Conservation (phyloP, 306 rosid species). For the cucumber (Cucumis sativus) region DNA sequence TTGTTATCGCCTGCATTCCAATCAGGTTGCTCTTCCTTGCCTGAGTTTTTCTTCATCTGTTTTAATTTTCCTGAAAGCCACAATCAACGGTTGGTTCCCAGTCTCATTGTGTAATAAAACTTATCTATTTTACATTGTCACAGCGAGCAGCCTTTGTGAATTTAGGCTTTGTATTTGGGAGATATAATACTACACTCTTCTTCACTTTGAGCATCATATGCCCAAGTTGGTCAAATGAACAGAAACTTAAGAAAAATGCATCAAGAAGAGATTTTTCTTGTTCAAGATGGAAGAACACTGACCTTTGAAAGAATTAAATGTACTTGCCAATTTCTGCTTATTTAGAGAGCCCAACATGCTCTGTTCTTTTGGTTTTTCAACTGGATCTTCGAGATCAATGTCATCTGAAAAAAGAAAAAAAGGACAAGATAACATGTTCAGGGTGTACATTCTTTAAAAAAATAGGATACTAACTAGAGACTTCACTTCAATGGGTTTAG, state of each 20-base stretch:
- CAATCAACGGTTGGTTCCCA: background rate
- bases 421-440: background rate
- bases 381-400: slow-evolving; percentile 44
- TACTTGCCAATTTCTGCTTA: slow-evolving; percentile 61
- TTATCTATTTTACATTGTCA: background rate
- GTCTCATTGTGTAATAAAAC: background rate
- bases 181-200: background rate
- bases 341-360: slow-evolving; percentile 50
- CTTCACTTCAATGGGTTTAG: background rate
- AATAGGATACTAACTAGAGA: background rate
- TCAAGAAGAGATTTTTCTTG: background rate
- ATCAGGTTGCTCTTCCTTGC: slow-evolving; percentile 45
- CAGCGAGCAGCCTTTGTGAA: background rate
- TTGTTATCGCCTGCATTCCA: slow-evolving; percentile 40
- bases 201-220: no score
- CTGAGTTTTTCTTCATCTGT: slow-evolving; percentile 46
- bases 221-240: no score
- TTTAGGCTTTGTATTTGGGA: background rate
- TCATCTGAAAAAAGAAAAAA: slow-evolving; percentile 34
- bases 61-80: slow-evolving; percentile 53
- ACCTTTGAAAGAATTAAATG: slow-evolving; percentile 69
- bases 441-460: background rate
- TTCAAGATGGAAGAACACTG: background rate
- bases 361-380: slow-evolving; percentile 56
- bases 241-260: background rate